phyloP scores from a whole-genome alignment of 306 rosid genomes.

The Trifolium dubium region DNA sequence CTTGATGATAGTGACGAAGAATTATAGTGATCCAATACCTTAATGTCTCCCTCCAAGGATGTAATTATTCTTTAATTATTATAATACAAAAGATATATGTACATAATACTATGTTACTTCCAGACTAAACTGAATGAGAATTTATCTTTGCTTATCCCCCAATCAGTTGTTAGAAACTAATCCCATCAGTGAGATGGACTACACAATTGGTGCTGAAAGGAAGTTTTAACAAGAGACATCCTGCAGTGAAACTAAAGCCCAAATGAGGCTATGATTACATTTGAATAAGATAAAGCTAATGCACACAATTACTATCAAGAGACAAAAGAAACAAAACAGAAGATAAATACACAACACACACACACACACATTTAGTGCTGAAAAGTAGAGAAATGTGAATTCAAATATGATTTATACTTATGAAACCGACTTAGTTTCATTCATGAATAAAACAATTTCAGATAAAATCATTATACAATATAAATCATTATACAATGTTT shows the following conservation, averaged over 20 bases:
- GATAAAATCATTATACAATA: too few species aligned
- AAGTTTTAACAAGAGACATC: constrained; percentile 71
- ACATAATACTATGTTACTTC: constrained; percentile 45
- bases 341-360: too few species aligned
- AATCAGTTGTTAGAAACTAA: too few species aligned
- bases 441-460: too few species aligned
- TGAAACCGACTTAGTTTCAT: too few species aligned
- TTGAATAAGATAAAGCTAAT: constrained; percentile 21
- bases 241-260: constrained; percentile 44
- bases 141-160: neutral
- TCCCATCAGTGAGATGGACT: too few species aligned
- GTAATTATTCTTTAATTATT: constrained; percentile 40
- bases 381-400: too few species aligned
- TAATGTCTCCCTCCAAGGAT: constrained; percentile 36
- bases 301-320: too few species aligned
- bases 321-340: constrained; percentile 18
- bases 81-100: constrained; percentile 30
- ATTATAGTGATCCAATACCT: constrained; percentile 42
- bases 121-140: constrained; percentile 29
- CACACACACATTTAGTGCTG: too few species aligned
- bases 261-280: constrained; percentile 27
- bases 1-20: constrained; percentile 77
- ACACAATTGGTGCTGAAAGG: constrained; percentile 75
- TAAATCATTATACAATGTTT: too few species aligned
- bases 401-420: too few species aligned